Evolutionary conservation across 176 grass and related monocot genomes (phyloP), one percentile per base, ranked within the genome.

Genomic region (Carex parvula): DNA sequence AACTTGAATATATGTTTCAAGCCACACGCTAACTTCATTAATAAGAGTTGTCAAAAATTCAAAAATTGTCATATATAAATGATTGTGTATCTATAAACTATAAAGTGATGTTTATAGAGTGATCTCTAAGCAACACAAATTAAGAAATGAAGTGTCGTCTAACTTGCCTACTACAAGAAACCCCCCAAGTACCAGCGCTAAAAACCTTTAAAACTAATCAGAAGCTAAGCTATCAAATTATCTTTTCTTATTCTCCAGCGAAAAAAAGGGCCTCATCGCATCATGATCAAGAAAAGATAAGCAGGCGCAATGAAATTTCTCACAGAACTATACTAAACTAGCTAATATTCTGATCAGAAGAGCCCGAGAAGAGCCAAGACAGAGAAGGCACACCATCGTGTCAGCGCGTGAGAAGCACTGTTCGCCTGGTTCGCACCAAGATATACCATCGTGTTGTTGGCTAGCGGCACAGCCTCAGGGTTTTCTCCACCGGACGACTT

Each of bases 401-500:
- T 1, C 70, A 72, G 67, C 1, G 21, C 15, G 26, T 61, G 14
- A 42, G 74, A 58, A 22, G 74, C 80, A 24, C 60, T 60, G 77
- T 26, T 82, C 46, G 8, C 24, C 29, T 81, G 52, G 14, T 82
- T 14, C 60, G 64, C 72, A 78, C 88, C 80, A 60, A 83, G 68
- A 80, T 81, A 88, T 55, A 86, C 86, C 91, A 93, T 90, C 67
- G 86, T 90, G 29, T 85, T 73, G 86, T 86, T 93, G 6, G 60
- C 73, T 46, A 70, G 71, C 58, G 88, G 88, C 1, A 81, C 24
- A 22, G 88, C 83, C 72, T 84, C 80, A 3, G 88, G 80, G 65
- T 90, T 90, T 32, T 63, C 83, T 56, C 61, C 83, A 21, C 85
- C 85, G 10, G 88, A 84, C 58, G 91, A 88, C 64, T 93, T 93